These are phyloP conservation scores for Pichia kudriavzevii DNA, from an alignment of 1,139 yeast species.

Conservation along the genomic window DNA sequence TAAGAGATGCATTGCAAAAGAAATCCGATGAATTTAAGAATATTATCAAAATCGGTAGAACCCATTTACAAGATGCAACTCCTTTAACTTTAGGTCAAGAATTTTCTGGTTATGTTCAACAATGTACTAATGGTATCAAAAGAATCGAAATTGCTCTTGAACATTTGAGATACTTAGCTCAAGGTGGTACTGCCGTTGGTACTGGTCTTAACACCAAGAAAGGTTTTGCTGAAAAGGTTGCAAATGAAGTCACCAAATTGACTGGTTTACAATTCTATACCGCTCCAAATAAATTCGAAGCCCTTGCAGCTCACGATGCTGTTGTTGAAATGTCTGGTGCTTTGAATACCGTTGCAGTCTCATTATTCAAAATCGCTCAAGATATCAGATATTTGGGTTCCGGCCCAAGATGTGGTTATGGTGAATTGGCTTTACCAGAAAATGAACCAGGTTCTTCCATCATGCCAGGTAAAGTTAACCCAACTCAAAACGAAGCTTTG, in stretches of 20 bases:
- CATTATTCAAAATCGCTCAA: constrained; percentile 92
- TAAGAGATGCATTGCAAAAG: constrained; percentile 67
- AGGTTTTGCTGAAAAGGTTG: constrained; percentile 83
- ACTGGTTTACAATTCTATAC: constrained; percentile 87
- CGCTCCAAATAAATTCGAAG: constrained; percentile 98
- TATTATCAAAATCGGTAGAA: constrained; percentile 96
- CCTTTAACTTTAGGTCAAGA: constrained; percentile 98
- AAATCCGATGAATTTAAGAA: constrained; percentile 77
- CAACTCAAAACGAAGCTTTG: constrained; percentile 97
- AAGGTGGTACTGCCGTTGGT: constrained; percentile 99
- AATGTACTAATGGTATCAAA: constrained; percentile 80
- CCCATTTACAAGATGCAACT: constrained; percentile 97
- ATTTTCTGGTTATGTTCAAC: constrained; percentile 93
- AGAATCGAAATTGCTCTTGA: constrained; percentile 75
- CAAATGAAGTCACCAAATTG: constrained; percentile 67
- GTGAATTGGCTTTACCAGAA: constrained; percentile 91
- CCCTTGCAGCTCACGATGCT: constrained; percentile 98
- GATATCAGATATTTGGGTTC: constrained; percentile 97
- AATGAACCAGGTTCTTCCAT: constrained; percentile 98
- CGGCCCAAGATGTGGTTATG: constrained; percentile 99
- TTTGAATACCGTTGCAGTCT: constrained; percentile 86
- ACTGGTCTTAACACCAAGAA: constrained; percentile 91
- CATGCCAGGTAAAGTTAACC: constrained; percentile 99
- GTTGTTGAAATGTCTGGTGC: constrained; percentile 97
- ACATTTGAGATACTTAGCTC: constrained; percentile 77